Evolutionary conservation across 176 grass and related monocot genomes (phyloP), one percentile per base, ranked within the genome.

Genomic region (Oryza meridionalis): DNA sequence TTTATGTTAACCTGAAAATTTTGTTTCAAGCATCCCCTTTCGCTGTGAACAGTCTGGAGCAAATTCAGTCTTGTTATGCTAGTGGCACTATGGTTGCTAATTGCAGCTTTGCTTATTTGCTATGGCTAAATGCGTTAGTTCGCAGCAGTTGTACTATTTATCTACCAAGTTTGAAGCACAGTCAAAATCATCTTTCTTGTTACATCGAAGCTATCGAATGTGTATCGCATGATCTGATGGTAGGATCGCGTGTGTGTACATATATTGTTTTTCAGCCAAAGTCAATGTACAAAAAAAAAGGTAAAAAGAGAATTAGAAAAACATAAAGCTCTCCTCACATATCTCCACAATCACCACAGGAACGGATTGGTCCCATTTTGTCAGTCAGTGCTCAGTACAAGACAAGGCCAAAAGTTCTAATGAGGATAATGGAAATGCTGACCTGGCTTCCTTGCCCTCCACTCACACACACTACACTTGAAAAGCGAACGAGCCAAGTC

Each of bases 351-450:
- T 37, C 25, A 32, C 62, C 22, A 26, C 46, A 45, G 45, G 44
- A 75, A 75, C 46, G 29, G 44, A 65, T 31, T 55, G 67, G 3
- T n/a, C 67, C 29, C 44, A 1, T 84, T 77, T 77, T 85, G 83
- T 65, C 66, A 59, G 44, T 15, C 55, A 45, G 35, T 17, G 67
- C 45, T 47, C 75, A 1, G 12, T 69, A 69, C 49, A 51, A 75
- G 69, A 86, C 61, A 31, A 9, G 51, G 9, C 51, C 50, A 84
- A 81, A 77, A 17, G 16, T 37, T 50, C 3, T 13, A 46, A 32
- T 29, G 47, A 65, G 88, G 90, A 88, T 91, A 91, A 91, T 14
- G 82, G 32, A 67, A 49, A 77, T 55, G 86, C 67, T 85, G 81
- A 88, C 51, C 22, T 91, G 89, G 72, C 72, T 47, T 61, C 85